Percentiles rank a stretch among this genome's conserved stretches.
Conservation (phyloP, 345 rosid species). For the Sapria himalayana region DNA sequence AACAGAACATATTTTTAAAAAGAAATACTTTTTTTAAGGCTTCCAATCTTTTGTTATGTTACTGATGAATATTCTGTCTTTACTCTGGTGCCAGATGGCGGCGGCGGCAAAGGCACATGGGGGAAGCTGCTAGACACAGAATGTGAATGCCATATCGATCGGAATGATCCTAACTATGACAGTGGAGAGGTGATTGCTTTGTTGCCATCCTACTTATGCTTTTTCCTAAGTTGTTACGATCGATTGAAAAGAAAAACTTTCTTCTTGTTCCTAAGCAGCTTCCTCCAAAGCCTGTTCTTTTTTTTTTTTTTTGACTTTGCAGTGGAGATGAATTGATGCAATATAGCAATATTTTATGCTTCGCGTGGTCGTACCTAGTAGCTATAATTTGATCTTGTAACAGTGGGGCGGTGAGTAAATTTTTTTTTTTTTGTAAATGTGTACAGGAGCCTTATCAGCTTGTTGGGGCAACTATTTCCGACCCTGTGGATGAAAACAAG, state of each 20-base stretch:
- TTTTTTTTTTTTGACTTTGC: not conserved
- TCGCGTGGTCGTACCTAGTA: no score
- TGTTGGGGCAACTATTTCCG: conserved; percentile 60
- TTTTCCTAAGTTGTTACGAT: not conserved
- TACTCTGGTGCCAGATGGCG: conserved; percentile 46
- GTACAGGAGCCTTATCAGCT: conserved; percentile 73
- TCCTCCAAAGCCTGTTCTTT: not conserved
- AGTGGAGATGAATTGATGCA: no score
- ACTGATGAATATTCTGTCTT: no score
- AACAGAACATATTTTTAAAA: no score
- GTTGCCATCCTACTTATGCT: not conserved
- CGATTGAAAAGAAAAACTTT: not conserved
- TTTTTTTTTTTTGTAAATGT: conserved; percentile 3
- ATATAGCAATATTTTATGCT: no score
- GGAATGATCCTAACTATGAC: conserved; percentile 93
- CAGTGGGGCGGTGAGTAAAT: no score
- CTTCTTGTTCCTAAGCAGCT: not conserved
- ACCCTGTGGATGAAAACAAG: conserved; percentile 88
- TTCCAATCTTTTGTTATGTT: no score
- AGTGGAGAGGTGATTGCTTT: conserved; percentile 72
- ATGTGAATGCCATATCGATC: conserved; percentile 42
- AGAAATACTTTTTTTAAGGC: no score
- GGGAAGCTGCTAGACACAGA: conserved; percentile 88
- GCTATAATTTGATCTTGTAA: conserved; percentile 1
- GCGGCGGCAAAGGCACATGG: conserved; percentile 97